Base-by-base conservation (phyloP, 441 rosid genomes). In the Corymbia citriodora region DNA sequence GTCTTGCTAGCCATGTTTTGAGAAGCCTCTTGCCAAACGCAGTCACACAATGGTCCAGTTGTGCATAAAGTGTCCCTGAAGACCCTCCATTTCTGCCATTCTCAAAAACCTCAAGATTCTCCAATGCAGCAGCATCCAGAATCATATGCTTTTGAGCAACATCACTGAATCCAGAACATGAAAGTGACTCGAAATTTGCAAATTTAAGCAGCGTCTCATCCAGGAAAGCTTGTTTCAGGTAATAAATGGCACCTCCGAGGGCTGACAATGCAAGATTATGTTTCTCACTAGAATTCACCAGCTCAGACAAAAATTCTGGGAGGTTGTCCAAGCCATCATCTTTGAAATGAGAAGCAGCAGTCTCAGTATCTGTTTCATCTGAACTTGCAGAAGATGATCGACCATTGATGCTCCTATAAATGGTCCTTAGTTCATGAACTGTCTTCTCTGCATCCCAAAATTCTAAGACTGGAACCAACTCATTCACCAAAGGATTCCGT, bases 51-150 rank as follows among this genome's bases (percentile, higher is more conserved):
- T 98, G 98, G 94, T 98, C 97, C 93, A 97, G 57, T 91, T 96
- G 99, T 55, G 97, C 94, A 91, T 95, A 98, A 88, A 98, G 92
- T n/a, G 99, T 97, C 95, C 99, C 99, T 31, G 97, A 95, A 89
- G 94, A 88, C 91, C 95, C 97, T 90, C 99, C 99, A 90, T 96
- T 96, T 94, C 93, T 93, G 94, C 94, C 96, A 94, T 98, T 98
- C 96, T 98, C 99, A 94, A 97, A 98, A 93, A 98, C 94, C 94
- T 98, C 99, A 90, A 98, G 99, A 96, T 97, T 98, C 92, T 98
- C 99, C 65, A 98, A 92, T 86, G 99, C 99, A 91, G 99, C 95
- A 91, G 99, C 99, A 96, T 98, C 99, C 90, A 98, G 98, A 94
- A 97, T 94, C 97, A 97, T 95, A 93, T 97, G 95, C 90, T 95